Evolutionary conservation across 2,329 filamentous ascomycete species (phyloP).

Genomic region (Venturia aucupariae): DNA sequence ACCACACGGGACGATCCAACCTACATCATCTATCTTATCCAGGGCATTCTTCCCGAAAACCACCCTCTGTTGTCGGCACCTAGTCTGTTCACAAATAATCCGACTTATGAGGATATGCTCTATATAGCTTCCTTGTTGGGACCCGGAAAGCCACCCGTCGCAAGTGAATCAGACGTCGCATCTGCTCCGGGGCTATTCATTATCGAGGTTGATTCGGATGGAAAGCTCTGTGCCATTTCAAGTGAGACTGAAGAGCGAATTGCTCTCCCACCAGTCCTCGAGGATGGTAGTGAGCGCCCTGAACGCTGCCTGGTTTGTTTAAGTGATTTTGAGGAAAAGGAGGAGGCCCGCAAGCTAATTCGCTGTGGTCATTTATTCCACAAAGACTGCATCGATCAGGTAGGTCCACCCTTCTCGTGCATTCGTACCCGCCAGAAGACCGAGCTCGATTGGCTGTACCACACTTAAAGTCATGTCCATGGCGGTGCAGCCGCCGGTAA

Average conservation of each 20-base stretch:
- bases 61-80: constrained; percentile 62
- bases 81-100: constrained; percentile 60
- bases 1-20: constrained; percentile 34
- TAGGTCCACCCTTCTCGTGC: constrained; percentile 27
- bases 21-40: constrained; percentile 65
- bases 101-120: constrained; percentile 65
- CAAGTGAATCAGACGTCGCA: constrained; percentile 53
- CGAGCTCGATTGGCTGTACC: no score
- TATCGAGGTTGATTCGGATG: constrained; percentile 23
- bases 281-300: constrained; percentile 23
- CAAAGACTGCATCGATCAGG: constrained; percentile 60
- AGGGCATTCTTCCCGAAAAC: constrained; percentile 60
- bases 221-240: constrained; percentile 39
- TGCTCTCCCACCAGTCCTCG: constrained; percentile 24
- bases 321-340: constrained; percentile 53
- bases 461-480: no score
- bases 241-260: constrained; percentile 17
- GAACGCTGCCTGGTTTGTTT: constrained; percentile 53
- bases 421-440: no score
- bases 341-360: constrained; percentile 50
- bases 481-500: no score
- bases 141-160: constrained; percentile 59
- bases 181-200: constrained; percentile 53
- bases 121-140: constrained; percentile 57
- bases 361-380: constrained; percentile 61